Base-by-base conservation (phyloP, 495 filamentous ascomycete species). In the Lophiostoma macrostomum region DNA sequence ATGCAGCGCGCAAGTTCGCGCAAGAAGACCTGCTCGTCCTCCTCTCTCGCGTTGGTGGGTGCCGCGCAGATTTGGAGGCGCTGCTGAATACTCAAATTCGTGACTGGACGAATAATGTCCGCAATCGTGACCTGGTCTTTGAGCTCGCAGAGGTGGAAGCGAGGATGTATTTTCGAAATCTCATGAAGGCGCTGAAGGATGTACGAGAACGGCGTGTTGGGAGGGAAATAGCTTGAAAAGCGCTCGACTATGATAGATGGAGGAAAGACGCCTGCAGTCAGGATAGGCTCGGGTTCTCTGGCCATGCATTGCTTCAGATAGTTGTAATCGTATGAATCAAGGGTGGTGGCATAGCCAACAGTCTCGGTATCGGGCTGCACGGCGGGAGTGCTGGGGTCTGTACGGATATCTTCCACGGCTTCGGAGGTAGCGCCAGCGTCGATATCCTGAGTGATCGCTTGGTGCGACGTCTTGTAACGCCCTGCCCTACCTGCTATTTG, bases 401-500 rank as follows among this genome's bases (percentile, higher is more conserved):
- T 32, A 8, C 13, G 23, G 13, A 56, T 20, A 19, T 58, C 50
- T 0, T 23, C 46, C 0, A 27, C 46, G 4, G 38, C 13, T 7
- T 32, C 34, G 36, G 53, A 14, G 14, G 11, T 19, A 31, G 24
- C 25, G 31, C 18, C 35, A 11, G 29, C 16, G 1, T n/a, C 14
- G 14, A 12, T 12, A 38, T n/a, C 68, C 39, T 50, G 64, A 19
- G 58, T 28, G 16, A 68, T 68, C 5, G 64, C 78, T 46, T 85
- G 74, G 14, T 67, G 65, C 23, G 89, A 87, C 25, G 86, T 84
- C 14, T 81, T 83, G 72, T 85, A 99, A 27, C 94, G 86, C 22
- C 94, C 94, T 16, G 94, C 94, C 57, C 94, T 83, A 18, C 94
- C 94, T 46, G 78, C 93, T 53, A 99, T 99, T 61, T 99, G 94